Base-by-base conservation (phyloP, 2,329 filamentous ascomycete genomes). In the Berkeleyomyces rouxiae region DNA sequence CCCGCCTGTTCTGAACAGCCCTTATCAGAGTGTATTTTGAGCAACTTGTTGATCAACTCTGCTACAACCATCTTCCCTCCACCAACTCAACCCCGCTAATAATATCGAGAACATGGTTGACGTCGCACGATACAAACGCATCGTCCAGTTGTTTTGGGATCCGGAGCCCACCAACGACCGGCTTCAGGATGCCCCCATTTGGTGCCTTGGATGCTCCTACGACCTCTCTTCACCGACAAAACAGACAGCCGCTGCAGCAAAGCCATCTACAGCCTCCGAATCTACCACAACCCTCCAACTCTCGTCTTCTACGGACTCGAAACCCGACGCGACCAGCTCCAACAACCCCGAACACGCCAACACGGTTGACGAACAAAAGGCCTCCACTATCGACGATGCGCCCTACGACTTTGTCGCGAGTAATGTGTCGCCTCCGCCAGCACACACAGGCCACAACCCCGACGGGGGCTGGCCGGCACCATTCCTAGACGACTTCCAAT, bases 401-500 rank as follows among this genome's bases (percentile, higher is more conserved):
- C n/a, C 77, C 9, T 75, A 77, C 2, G 76, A 79, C 40, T 81
- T 78, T 10, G 71, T 72, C 43, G 72, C 78, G 0, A 79, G 76
- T 68, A 81, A 79, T 67, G 75, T 80, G 66, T 77, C 78, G 59
- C 79, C 78, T 4, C 78, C 78, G 1, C 69, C 79, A 7, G 76
- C 76, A 55, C 5, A 9, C 2, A 58, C 49, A 7, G 61, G 10
- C 44, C 58, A 61, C 31, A 37, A 40, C 3, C 70, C 73, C 16
- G 76, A 77, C 65, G 76, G 76, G 11, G 85, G 86, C 64, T 99
- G 93, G 93, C 93, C 93, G 7, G 76, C 81, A 7, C 79, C 82
- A 3, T 99, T 99, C 69, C 76, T 97, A 42, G 87, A 90, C 65
- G 93, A 99, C 72, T 95, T 97, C 69, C 90, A 96, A 71, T 91